These are phyloP conservation scores for Fusarium burgessii DNA, from an alignment of 2,329 filamentous ascomycete species.

Conservation along the genomic window DNA sequence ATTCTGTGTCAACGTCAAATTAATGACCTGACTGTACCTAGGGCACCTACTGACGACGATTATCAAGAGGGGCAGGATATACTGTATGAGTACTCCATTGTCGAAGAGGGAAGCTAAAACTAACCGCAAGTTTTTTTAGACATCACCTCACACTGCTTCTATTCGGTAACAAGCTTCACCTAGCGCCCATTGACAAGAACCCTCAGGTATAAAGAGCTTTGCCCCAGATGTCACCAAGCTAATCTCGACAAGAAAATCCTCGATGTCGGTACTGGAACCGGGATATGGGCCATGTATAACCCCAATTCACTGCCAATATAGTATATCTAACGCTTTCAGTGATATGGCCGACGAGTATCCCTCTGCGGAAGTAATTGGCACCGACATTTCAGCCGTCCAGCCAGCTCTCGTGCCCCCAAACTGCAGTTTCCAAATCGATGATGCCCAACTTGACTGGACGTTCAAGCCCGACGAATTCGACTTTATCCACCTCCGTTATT, in stretches of 20 bases:
- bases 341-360: constrained; percentile 50
- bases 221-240: neutral
- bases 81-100: neutral
- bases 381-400: constrained; percentile 53
- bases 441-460: constrained; percentile 59
- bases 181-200: constrained; percentile 44
- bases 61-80: constrained; percentile 31
- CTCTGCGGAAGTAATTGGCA: constrained; percentile 48
- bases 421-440: constrained; percentile 51
- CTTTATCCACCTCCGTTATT: constrained; percentile 68
- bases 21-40: neutral
- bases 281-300: constrained; percentile 62
- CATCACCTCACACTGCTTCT: constrained; percentile 39
- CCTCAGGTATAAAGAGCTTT: constrained; percentile 8
- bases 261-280: constrained; percentile 69
- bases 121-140: neutral
- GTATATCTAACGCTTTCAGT: neutral
- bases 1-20: neutral
- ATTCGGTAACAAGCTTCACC: constrained; percentile 52
- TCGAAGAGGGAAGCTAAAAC: neutral
- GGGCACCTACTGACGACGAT: constrained; percentile 36
- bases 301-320: neutral
- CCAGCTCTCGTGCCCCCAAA: constrained; percentile 49
- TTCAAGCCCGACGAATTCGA: constrained; percentile 60
- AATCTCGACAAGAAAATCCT: constrained; percentile 47